Percentiles rank a stretch among this genome's conserved stretches.
Evolutionary conservation across 1,139 yeast species (phyloP).

Genomic region (Yamadazyma aaseri): DNA sequence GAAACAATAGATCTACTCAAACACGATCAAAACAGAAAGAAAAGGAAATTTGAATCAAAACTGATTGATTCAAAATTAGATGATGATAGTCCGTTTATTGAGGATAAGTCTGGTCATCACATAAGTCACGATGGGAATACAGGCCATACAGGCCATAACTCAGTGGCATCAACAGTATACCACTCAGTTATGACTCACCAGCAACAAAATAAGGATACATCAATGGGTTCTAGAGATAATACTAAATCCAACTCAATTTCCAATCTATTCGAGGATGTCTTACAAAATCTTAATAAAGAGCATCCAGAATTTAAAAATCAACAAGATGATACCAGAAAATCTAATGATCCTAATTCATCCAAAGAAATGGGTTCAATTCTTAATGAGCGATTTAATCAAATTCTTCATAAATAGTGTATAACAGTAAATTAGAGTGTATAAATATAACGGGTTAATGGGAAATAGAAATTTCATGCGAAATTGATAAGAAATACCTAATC

Average conservation of each 20-base stretch:
- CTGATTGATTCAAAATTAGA: conserved; percentile 6
- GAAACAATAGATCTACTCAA: conserved; percentile 22
- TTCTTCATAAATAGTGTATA: conserved; percentile 11
- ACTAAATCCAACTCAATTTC: conserved; percentile 30
- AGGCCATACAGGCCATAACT: conserved; percentile 15
- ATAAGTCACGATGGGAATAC: conserved; percentile 1
- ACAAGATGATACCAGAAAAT: conserved; percentile 9
- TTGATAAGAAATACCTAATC: too few relatives aligned
- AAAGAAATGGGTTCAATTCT: conserved; percentile 33
- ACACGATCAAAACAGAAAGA: conserved; percentile 11
- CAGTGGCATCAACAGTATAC: conserved; percentile 30
- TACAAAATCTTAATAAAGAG: conserved; percentile 15
- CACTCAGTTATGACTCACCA: conserved; percentile 25
- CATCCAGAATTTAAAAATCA: conserved; percentile 7
- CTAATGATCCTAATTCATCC: conserved; percentile 20
- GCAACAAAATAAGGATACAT: conserved; percentile 3
- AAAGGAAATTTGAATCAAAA: conserved; percentile 10
- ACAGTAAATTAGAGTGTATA: background rate
- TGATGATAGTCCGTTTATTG: conserved; percentile 11
- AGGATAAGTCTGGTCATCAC: conserved; percentile 3
- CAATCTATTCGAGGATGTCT: conserved; percentile 31
- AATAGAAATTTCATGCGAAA: too few relatives aligned
- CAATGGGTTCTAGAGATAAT: conserved; percentile 16
- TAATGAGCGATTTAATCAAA: conserved; percentile 27
- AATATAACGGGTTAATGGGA: background rate